Base-by-base conservation (phyloP, 192 early-diverging fungal species). In the Spinellus fusiger region DNA sequence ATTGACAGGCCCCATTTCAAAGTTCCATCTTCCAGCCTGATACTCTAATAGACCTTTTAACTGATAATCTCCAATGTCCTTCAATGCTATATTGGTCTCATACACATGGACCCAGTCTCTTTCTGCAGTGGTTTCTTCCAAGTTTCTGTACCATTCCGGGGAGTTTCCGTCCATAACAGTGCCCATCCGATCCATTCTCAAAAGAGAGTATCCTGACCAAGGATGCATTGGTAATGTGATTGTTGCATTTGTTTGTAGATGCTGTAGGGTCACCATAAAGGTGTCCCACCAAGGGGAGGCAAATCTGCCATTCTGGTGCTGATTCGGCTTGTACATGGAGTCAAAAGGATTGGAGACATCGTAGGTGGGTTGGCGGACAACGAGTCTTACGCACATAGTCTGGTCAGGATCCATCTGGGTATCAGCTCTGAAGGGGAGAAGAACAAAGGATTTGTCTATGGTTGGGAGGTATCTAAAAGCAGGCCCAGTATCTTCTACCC, bases 11-110 rank as follows among this genome's bases (percentile, higher is more conserved):
- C 53, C 65, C n/a, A 22, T 48, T 55, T 82, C 77, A 31, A 77
- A 70, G 48, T 82, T 82, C 73, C 78, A 82, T 4, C 64, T 8
- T 3, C 71, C 80, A 20, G 73, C 66, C 8, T 68, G 52, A 62
- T 65, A 80, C 62, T 82, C 80, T 5, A 82, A 35, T 18, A 52
- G 50, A 0, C 68, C 71, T 22, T 64, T 55, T 1, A 77, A 48
- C 13, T 29, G 8, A 63, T 64, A 82, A n/a, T 33, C 29, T 25
- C 77, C 80, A 2, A 37, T 54, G 38, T 82, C 75, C 3, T 67
- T 61, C 31, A 82, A 32, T 29, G 46, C 31, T 25, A 79, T 61
- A 38, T 77, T 71, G 7, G 75, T 73, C 48, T 82, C 75, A 48
- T 82, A 82, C 1, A 82, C 51, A 56, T 82, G 80, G 15, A 70